These are phyloP conservation scores for Gynochthodes officinalis DNA, from an alignment of 257 asterid species.

Conservation along the genomic window DNA sequence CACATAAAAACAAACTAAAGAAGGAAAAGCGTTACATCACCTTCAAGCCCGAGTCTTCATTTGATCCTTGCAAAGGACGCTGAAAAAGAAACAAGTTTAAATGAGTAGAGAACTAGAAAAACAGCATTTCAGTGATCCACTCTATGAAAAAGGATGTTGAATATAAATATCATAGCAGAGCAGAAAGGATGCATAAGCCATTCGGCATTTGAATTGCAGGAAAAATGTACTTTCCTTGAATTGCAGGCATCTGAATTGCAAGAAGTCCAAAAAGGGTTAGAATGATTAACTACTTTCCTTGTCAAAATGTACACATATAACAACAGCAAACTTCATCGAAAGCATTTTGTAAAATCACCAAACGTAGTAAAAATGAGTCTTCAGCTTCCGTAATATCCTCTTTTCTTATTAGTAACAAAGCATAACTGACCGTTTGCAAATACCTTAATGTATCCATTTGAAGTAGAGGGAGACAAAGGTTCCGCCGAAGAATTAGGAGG, in stretches of 20 bases:
- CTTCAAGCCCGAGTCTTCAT: conserved; percentile 61
- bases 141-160: background rate
- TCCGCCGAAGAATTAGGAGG: conserved; percentile 46
- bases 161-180: background rate
- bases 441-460: conserved; percentile 45
- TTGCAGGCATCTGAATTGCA: background rate
- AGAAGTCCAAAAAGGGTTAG: background rate
- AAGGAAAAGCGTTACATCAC: conserved; percentile 24
- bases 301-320: background rate
- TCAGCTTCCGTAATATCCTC: no score
- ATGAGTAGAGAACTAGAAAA: background rate
- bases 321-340: background rate
- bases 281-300: background rate
- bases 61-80: conserved; percentile 36
- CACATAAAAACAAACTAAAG: background rate
- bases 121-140: background rate
- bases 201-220: background rate
- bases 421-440: background rate
- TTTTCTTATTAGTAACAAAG: background rate
- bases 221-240: no score
- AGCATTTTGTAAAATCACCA: no score
- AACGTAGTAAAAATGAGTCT: no score
- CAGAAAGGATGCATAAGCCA: background rate
- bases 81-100: conserved; percentile 5
- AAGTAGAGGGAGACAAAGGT: conserved; percentile 57